Base-by-base conservation (phyloP, 495 filamentous ascomycete species). In the Penicillium cinerascens region DNA sequence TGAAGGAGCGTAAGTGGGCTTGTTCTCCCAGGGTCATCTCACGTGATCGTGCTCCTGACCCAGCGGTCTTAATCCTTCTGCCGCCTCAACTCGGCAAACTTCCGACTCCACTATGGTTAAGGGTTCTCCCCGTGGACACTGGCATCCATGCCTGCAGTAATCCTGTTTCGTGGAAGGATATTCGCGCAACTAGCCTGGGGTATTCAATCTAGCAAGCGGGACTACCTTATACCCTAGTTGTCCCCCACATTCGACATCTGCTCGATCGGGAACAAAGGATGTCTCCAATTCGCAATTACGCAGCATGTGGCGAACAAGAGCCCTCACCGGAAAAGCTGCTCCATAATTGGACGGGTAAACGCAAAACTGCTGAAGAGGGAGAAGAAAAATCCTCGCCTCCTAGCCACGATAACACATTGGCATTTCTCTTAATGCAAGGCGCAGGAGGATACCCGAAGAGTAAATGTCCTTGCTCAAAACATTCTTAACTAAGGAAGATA, bases 71-170 rank as follows among this genome's bases (percentile, higher is more conserved):
- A 8, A 25, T 27, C 11, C 36, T 37, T 23, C 45, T 25, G 18
- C n/a, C 2, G 46, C 35, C 21, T 18, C 20, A 20, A 17, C 37
- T 58, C 58, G 61, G 58, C 49, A 50, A 52, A 23, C 35, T 27
- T 45, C 52, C 50, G 61, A 36, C 47, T 49, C 47, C 47, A 60
- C 45, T 2, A 25, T 46, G 62, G 59, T 57, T 56, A 65, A 62
- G 59, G 53, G 52, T 59, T 60, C 55, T 47, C 55, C 59, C 62
- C 51, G 36, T 40, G 45, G 44, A 42, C 27, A 10, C 16, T 15
- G 13, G 27, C 18, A 26, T 46, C 20, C 21, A 35, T 48, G 18
- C 17, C 41, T 35, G 8, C n/a, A 45, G 35, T 29, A 50, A 23
- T 43, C 4, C 29, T 3, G 13, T 33, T 33, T 15, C 11, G 29